phyloP scores from a whole-genome alignment of 2,329 filamentous ascomycete species.

The Didymella lethalis region DNA sequence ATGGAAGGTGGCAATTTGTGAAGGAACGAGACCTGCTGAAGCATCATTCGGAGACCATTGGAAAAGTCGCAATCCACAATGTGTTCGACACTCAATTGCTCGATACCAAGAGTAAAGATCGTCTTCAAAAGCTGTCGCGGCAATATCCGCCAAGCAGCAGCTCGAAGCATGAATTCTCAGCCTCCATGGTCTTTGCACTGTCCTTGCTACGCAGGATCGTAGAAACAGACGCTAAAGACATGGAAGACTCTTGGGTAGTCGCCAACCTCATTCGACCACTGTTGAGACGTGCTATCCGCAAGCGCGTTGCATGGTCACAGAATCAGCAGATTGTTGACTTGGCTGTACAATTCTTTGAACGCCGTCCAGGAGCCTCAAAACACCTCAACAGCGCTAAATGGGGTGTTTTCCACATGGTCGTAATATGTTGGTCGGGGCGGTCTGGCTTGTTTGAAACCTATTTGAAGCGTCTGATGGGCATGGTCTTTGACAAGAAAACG shows the following conservation, averaged over 20 bases:
- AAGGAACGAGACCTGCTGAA: conserved; percentile 19
- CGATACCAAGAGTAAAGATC: conserved; percentile 2
- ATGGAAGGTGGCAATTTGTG: conserved; percentile 17
- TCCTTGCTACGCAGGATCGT: conserved; percentile 25
- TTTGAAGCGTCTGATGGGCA: too few relatives aligned
- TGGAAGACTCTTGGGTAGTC: conserved; percentile 25
- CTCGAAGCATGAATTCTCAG: conserved; percentile 27
- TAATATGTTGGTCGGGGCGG: too few relatives aligned
- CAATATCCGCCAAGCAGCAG: conserved; percentile 21
- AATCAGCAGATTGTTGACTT: conserved; percentile 31
- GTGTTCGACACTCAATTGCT: conserved; percentile 10
- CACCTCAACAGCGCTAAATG: conserved; percentile 15
- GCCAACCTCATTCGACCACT: conserved; percentile 32
- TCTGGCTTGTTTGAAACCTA: too few relatives aligned
- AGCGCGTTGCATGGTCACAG: conserved; percentile 24
- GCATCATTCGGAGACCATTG: conserved; percentile 30
- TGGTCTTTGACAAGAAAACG: too few relatives aligned
- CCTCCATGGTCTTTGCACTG: conserved; percentile 41
- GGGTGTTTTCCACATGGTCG: conserved; percentile 27
- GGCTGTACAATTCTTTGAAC: conserved; percentile 27
- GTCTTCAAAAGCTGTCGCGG: conserved; percentile 18
- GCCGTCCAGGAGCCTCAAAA: conserved; percentile 18
- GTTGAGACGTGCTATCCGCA: conserved; percentile 31
- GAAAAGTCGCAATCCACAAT: conserved; percentile 21
- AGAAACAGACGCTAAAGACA: background rate